These are phyloP conservation scores for Pseudogymnoascus pannorum DNA, from an alignment of 2,329 filamentous ascomycete genomes.

Conservation along the genomic window DNA sequence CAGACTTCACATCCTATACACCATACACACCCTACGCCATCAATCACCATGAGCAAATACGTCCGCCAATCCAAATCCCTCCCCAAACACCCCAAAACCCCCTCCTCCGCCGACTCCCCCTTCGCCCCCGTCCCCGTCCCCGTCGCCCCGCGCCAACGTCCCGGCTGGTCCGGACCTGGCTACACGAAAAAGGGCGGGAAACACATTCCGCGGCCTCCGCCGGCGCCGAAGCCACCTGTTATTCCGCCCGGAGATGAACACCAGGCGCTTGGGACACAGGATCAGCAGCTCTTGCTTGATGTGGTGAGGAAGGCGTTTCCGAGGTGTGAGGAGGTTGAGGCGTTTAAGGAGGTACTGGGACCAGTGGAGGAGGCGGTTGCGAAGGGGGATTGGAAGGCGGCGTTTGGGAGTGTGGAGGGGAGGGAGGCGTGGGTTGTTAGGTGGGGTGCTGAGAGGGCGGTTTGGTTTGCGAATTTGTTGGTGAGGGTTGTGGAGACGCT, in stretches of 20 bases:
- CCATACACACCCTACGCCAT: no score
- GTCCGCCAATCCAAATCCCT: neutral
- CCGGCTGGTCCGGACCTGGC: neutral
- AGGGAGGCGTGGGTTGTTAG: slow-evolving; percentile 78
- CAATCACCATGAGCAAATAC: neutral
- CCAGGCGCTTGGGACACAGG: slow-evolving; percentile 35
- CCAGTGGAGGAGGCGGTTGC: slow-evolving; percentile 80
- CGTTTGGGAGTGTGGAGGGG: slow-evolving; percentile 65
- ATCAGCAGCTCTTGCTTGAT: slow-evolving; percentile 66
- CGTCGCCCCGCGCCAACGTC: neutral
- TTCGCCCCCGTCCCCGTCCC: neutral
- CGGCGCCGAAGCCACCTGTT: neutral
- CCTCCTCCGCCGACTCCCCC: slow-evolving; percentile 5
- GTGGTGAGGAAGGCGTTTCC: slow-evolving; percentile 63
- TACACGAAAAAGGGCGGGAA: neutral
- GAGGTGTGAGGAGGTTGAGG: slow-evolving; percentile 38
- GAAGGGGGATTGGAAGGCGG: slow-evolving; percentile 71
- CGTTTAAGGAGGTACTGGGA: slow-evolving; percentile 57
- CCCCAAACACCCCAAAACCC: slow-evolving; percentile 2
- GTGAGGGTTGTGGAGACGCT: slow-evolving; percentile 21
- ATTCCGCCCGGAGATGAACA: neutral
- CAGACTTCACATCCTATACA: no score
- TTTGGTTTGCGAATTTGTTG: slow-evolving; percentile 63
- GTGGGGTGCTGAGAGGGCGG: slow-evolving; percentile 72
- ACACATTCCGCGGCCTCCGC: neutral